Evolutionary conservation across 768 basidiomycete genomes (phyloP), one percentile per base, ranked within the genome.

Genomic region (Phylloporus sp.): DNA sequence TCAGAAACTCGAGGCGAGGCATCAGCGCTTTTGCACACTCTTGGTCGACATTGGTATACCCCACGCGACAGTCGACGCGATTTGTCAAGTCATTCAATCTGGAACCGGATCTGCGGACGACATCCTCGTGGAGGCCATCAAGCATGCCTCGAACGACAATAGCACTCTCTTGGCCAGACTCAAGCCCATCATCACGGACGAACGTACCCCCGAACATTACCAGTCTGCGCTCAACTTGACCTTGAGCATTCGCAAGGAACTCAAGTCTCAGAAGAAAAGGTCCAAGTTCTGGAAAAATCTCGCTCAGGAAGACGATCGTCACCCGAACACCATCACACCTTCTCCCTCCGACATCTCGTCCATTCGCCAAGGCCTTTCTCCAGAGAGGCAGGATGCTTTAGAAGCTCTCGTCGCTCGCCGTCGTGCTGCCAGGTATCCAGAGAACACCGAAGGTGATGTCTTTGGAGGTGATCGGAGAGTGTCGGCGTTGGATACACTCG

Each of bases 231-330:
- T 78, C 41, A 68, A 73, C 38, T 48, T 75, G 54, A 71, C 73
- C 26, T 61, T 77, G 51, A 70, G 68, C 41, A 60, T 70, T 38
- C 69, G 76, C 39, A 69, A 65, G 45, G 70, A 75, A 42, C 71
- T 76, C 38, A 69, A 66, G 29, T 64, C 70, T 33, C 66, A 65
- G 43, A 74, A 62, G 60, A 77, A 75, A 44, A 58, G 61, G 27
- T 58, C 68, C 49, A 74, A 72, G 38, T 77, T 73, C 34, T 78
- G 72, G 72, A 76, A 74, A 58, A 67, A 61, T 21, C 56, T 70
- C 11, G 74, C 74, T 15, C 62, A 69, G 39, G 65, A 63, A 49
- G 59, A 67, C 44, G 48, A 38, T 38, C 43, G 37, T 37, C 51
- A 64, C 10, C 29, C 51, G 36, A 46, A 27, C 22, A 50, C 32